Evolutionary conservation across 345 rosid species (phyloP).

Genomic region (Linum lewisii): DNA sequence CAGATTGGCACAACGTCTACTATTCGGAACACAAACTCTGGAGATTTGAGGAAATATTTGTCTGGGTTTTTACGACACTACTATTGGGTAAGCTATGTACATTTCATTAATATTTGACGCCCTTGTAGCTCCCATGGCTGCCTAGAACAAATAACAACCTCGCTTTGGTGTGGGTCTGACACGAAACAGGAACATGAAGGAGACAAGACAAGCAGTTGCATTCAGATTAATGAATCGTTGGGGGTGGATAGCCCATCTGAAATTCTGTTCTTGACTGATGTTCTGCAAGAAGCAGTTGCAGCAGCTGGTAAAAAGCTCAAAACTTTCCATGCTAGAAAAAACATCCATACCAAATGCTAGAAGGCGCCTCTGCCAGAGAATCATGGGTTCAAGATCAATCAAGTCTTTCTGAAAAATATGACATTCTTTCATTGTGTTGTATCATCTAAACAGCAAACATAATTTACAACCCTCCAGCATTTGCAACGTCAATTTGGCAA

Average conservation of each 20-base stretch:
- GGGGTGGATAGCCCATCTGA: conserved; percentile 86
- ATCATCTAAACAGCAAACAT: too few species aligned
- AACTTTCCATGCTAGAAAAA: too few species aligned
- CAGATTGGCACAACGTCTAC: conserved; percentile 83
- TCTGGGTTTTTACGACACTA: conserved; percentile 80
- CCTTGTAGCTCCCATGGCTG: neutral
- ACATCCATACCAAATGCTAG: too few species aligned
- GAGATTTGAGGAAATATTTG: conserved; percentile 74
- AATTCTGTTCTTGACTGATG: conserved; percentile 69
- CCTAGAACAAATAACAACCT: neutral
- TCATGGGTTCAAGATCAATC: too few species aligned
- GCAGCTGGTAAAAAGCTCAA: conserved; percentile 55
- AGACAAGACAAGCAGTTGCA: conserved; percentile 55
- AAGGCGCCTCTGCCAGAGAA: too few species aligned
- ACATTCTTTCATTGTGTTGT: too few species aligned
- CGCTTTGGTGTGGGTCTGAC: conserved; percentile 6
- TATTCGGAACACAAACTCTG: conserved; percentile 80
- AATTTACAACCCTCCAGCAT: too few species aligned
- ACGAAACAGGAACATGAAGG: conserved; percentile 70
- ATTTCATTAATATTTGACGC: neutral
- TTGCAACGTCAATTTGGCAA: too few species aligned
- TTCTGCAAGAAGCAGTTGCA: conserved; percentile 81
- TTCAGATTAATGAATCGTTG: conserved; percentile 58
- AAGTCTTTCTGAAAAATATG: too few species aligned
- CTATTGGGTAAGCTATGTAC: conserved; percentile 52